A percentile compares a stretch with the other conserved stretches of the same genome.
Conservation (phyloP, 176 grass and related monocot genomes). For the Avena insularis region DNA sequence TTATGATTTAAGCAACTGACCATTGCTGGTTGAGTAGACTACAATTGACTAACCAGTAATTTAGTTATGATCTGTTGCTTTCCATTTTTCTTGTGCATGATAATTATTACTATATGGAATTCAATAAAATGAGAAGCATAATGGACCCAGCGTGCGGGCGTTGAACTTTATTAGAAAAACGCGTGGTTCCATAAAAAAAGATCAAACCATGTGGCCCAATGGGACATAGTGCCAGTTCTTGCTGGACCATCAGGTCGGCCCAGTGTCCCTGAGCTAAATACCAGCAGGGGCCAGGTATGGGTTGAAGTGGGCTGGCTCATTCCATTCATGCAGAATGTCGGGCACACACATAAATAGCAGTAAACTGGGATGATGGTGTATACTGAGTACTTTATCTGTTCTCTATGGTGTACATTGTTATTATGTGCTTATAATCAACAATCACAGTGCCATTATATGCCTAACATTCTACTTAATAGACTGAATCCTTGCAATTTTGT, state of each 20-base stretch:
- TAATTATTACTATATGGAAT: no score
- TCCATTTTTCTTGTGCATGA: no score
- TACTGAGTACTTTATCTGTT: constrained; percentile 2
- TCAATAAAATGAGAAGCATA: no score
- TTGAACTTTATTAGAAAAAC: no score
- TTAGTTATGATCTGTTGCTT: no score
- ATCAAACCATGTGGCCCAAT: neutral
- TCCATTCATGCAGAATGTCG: neutral
- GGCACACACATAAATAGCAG: neutral
- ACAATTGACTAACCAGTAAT: no score
- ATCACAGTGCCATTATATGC: neutral
- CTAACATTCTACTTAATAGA: neutral
- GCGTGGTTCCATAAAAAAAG: neutral
- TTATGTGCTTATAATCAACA: neutral
- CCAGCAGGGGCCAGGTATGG: neutral
- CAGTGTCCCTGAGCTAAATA: neutral
- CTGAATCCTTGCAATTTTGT: neutral
- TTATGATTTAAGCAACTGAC: no score
- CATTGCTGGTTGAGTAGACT: no score
- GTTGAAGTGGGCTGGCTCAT: neutral
- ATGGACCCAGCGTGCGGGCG: no score
- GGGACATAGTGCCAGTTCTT: neutral
- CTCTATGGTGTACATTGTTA: neutral
- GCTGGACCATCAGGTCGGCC: no score
- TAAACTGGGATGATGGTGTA: neutral